A percentile compares a stretch with the other conserved stretches of the same genome.
Conservation (phyloP, 2,329 filamentous ascomycete genomes). For the Botrytis aclada region DNA sequence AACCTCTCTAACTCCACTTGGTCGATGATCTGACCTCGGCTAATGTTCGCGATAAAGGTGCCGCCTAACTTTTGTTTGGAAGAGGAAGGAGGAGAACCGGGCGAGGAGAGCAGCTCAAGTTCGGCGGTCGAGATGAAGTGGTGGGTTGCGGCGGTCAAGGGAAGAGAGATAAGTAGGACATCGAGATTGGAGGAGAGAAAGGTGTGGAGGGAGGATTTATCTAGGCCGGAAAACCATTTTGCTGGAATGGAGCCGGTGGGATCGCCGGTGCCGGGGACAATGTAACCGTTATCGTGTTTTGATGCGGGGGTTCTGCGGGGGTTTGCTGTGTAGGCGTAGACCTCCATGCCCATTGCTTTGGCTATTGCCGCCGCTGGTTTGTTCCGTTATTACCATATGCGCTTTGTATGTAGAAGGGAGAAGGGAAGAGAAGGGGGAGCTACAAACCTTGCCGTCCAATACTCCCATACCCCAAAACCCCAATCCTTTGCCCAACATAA, state of each 20-base stretch:
- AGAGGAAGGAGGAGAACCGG: no score
- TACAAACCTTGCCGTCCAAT: slow-evolving; percentile 44
- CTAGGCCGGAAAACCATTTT: slow-evolving; percentile 40
- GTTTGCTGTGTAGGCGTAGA: slow-evolving; percentile 63
- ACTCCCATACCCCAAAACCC: slow-evolving; percentile 44
- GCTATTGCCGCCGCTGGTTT: slow-evolving; percentile 49
- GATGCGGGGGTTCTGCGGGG: slow-evolving; percentile 56
- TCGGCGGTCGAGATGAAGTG: slow-evolving; percentile 44
- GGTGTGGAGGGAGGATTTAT: slow-evolving; percentile 35
- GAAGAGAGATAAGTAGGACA: slow-evolving; percentile 40
- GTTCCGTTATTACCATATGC: no score
- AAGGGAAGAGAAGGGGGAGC: no score
- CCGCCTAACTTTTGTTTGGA: no score
- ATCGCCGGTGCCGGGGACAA: slow-evolving; percentile 59
- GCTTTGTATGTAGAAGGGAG: no score
- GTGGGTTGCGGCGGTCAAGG: slow-evolving; percentile 38
- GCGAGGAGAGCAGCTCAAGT: slow-evolving; percentile 37
- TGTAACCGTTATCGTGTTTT: slow-evolving; percentile 56
- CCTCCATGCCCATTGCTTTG: slow-evolving; percentile 57
- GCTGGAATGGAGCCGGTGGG: slow-evolving; percentile 38
- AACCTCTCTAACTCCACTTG: slow-evolving; percentile 49
- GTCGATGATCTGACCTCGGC: slow-evolving; percentile 59
- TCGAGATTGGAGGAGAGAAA: slow-evolving; percentile 40
- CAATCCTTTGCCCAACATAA: slow-evolving; percentile 55
- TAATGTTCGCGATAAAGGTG: slow-evolving; percentile 61